Evolutionary conservation across 768 basidiomycete species (phyloP).

Genomic region (Amanita subjunquillea): DNA sequence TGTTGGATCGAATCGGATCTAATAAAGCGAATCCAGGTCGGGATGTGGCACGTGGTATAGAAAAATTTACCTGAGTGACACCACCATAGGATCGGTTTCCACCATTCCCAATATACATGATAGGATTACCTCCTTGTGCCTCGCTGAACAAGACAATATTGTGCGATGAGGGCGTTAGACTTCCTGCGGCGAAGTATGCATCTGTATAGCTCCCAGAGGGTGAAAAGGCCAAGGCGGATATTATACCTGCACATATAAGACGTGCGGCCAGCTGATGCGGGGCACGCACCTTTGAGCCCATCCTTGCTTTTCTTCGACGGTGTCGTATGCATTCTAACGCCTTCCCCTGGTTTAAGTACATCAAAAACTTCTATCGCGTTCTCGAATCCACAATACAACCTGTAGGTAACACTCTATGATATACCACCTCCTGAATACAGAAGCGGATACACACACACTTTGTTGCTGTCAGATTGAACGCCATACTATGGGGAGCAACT

Average conservation of each 20-base stretch:
- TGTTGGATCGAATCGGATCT: constrained; percentile 74
- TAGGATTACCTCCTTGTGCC: constrained; percentile 36
- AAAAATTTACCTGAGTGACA: constrained; percentile 39
- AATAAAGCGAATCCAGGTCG: neutral
- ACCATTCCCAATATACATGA: constrained; percentile 31
- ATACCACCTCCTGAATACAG: neutral
- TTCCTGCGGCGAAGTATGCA: constrained; percentile 69
- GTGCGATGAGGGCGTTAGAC: constrained; percentile 39
- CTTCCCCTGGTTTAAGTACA: constrained; percentile 60
- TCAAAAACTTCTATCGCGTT: constrained; percentile 84
- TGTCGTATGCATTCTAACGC: constrained; percentile 58
- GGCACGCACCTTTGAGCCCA: constrained; percentile 71
- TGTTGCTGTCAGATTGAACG: constrained; percentile 61
- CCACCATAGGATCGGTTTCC: constrained; percentile 19
- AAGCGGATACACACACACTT: constrained; percentile 35
- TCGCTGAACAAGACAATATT: constrained; percentile 67
- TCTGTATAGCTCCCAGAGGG: constrained; percentile 42
- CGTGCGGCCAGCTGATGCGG: neutral
- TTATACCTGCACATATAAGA: constrained; percentile 47
- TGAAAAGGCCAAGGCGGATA: constrained; percentile 77
- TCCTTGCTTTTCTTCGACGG: constrained; percentile 71
- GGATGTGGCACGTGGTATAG: neutral
- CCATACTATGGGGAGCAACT: constrained; percentile 75
- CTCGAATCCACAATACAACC: constrained; percentile 83
- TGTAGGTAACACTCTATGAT: constrained; percentile 15